phyloP scores from a whole-genome alignment of 495 filamentous ascomycete species.

The Clavariopsis aquatica region DNA sequence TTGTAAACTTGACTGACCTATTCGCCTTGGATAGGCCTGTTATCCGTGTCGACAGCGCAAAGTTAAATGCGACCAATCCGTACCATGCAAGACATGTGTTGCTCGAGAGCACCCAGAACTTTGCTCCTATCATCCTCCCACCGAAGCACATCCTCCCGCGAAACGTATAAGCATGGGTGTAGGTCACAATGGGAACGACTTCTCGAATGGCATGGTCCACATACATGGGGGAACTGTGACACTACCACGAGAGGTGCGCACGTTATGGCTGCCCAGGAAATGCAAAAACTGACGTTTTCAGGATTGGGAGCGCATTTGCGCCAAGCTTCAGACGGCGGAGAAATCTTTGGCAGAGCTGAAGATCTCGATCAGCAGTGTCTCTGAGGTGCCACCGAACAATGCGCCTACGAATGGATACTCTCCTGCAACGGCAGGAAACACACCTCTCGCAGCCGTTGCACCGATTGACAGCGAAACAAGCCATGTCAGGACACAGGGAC shows the following conservation, averaged over 20 bases:
- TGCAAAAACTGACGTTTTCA: slow-evolving; percentile 11
- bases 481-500: slow-evolving; percentile 44
- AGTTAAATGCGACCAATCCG: slow-evolving; percentile 42
- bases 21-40: slow-evolving; percentile 37
- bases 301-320: slow-evolving; percentile 45
- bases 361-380: slow-evolving; percentile 40
- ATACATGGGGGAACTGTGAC: slow-evolving; percentile 40
- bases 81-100: slow-evolving; percentile 42
- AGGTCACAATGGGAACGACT: slow-evolving; percentile 32
- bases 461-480: slow-evolving; percentile 32
- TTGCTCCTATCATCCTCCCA: slow-evolving; percentile 47
- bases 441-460: slow-evolving; percentile 32
- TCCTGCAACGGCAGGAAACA: slow-evolving; percentile 33
- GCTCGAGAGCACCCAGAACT: slow-evolving; percentile 48
- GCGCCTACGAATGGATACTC: slow-evolving; percentile 33
- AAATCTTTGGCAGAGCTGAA: slow-evolving; percentile 42
- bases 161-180: slow-evolving; percentile 36
- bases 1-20: background rate
- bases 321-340: slow-evolving; percentile 46
- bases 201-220: slow-evolving; percentile 39
- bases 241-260: slow-evolving; percentile 36
- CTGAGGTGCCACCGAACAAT: slow-evolving; percentile 28
- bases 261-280: background rate
- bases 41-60: slow-evolving; percentile 49
- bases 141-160: slow-evolving; percentile 41